These are phyloP conservation scores for Escovopsis sp. DNA, from an alignment of 2,329 filamentous ascomycete species.

Conservation along the genomic window DNA sequence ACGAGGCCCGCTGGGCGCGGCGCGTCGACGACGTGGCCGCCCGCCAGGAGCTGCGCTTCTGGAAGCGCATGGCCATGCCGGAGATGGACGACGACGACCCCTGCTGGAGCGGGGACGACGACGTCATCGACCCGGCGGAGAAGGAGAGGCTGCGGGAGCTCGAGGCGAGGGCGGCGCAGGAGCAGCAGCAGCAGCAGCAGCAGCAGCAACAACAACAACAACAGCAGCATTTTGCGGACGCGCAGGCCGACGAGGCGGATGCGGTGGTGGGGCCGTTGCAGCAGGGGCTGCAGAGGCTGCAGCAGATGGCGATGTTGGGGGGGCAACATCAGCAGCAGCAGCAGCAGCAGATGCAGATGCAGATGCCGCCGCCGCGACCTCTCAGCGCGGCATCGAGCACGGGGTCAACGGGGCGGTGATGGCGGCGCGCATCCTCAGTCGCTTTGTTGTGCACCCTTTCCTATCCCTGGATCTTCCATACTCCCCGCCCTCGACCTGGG, in stretches of 20 bases:
- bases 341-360: conserved; percentile 10
- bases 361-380: conserved; percentile 19
- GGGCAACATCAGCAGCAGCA: conserved; percentile 8
- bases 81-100: conserved; percentile 42
- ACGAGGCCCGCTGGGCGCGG: conserved; percentile 36
- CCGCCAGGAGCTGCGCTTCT: conserved; percentile 46
- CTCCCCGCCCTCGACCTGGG: no score
- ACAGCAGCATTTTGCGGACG: conserved; percentile 12
- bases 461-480: no score
- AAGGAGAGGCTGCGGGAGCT: conserved; percentile 39
- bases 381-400: conserved; percentile 27
- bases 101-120: conserved; percentile 50
- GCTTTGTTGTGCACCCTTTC: no score
- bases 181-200: conserved; percentile 15
- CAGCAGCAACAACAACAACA: conserved; percentile 5
- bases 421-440: no score
- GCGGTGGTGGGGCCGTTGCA: conserved; percentile 12
- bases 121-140: conserved; percentile 44
- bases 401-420: conserved; percentile 24
- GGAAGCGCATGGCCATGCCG: conserved; percentile 52
- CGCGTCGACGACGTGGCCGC: conserved; percentile 35
- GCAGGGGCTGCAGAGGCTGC: conserved; percentile 12
- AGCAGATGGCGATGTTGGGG: conserved; percentile 16
- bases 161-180: conserved; percentile 28
- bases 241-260: conserved; percentile 19